phyloP scores from a whole-genome alignment of 371 early-diverging fungal genomes.

The Rhizopus arrhizus region DNA sequence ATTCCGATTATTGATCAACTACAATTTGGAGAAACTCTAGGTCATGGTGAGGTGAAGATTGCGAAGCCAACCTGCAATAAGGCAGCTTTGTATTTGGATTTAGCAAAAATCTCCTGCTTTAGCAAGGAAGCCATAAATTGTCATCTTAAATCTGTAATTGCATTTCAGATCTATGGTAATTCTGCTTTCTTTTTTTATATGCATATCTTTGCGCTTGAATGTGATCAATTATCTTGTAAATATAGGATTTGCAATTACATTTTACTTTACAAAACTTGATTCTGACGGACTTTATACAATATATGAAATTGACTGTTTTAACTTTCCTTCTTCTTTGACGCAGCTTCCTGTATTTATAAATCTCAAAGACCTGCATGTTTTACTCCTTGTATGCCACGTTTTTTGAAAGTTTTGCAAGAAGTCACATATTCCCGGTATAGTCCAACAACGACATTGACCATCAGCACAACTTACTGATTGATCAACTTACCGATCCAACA shows the following conservation, averaged over 20 bases:
- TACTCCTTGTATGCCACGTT: constrained; percentile 15
- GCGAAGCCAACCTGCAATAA: constrained; percentile 11
- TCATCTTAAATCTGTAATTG: constrained; percentile 13
- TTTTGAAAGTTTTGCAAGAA: constrained; percentile 15
- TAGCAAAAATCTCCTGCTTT: constrained; percentile 19
- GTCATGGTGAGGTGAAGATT: constrained; percentile 7
- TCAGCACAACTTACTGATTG: constrained; percentile 1
- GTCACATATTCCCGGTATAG: constrained; percentile 11
- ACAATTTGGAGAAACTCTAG: constrained; percentile 9
- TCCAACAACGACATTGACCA: constrained; percentile 8
- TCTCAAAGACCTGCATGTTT: constrained; percentile 12
- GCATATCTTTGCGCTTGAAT: not conserved
- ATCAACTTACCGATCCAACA: constrained; percentile 8
- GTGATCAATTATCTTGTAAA: not conserved
- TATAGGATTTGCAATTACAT: constrained; percentile 7
- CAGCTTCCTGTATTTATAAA: constrained; percentile 15
- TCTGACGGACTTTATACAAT: constrained; percentile 9
- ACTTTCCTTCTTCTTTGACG: constrained; percentile 12
- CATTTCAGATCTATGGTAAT: constrained; percentile 16
- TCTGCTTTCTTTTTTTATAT: not conserved
- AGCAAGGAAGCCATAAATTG: constrained; percentile 17
- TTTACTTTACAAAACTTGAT: constrained; percentile 8
- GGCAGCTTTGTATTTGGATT: constrained; percentile 19
- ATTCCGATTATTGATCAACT: constrained; percentile 18
- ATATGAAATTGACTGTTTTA: constrained; percentile 10